A percentile compares a stretch with the other conserved stretches of the same genome.
phyloP scores from a whole-genome alignment of 257 asterid genomes.

The Primulina huaijiensis region DNA sequence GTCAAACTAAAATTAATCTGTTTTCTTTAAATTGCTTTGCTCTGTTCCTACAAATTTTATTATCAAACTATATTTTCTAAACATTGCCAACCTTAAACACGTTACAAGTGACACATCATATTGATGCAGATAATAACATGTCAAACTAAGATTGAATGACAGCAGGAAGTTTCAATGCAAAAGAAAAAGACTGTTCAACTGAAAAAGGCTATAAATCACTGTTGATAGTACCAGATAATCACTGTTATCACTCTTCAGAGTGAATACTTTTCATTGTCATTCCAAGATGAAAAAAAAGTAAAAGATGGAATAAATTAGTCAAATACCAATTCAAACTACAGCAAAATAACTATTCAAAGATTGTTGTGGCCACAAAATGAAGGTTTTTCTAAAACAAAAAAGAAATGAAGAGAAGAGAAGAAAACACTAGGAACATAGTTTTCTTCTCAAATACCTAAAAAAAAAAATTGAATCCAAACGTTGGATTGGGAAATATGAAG shows the following conservation, averaged over 20 bases:
- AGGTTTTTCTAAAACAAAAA: not conserved
- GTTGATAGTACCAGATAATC: not conserved
- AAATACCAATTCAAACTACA: not conserved
- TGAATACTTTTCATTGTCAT: not conserved
- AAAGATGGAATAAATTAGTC: not conserved
- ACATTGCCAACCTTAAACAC: not conserved
- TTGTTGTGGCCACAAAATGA: not conserved
- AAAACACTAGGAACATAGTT: not conserved
- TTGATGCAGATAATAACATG: conserved; percentile 11
- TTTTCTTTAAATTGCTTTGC: not conserved
- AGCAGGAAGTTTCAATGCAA: conserved; percentile 1
- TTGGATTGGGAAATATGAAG: conserved; percentile 8
- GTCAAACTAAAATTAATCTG: conserved; percentile 8
- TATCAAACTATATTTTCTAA: not conserved
- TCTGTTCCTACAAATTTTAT: not conserved
- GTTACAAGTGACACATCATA: not conserved
- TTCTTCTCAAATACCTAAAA: not conserved
- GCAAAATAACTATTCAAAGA: not conserved
- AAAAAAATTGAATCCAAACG: conserved; percentile 17
- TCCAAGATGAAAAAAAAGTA: conserved; percentile 17
- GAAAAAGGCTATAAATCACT: not conserved
- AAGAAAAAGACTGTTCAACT: not conserved
- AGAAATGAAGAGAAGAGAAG: not conserved
- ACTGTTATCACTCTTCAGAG: conserved; percentile 2
- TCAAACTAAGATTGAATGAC: not conserved